phyloP scores from a whole-genome alignment of 768 basidiomycete species.

The Rubroboletus satanas region DNA sequence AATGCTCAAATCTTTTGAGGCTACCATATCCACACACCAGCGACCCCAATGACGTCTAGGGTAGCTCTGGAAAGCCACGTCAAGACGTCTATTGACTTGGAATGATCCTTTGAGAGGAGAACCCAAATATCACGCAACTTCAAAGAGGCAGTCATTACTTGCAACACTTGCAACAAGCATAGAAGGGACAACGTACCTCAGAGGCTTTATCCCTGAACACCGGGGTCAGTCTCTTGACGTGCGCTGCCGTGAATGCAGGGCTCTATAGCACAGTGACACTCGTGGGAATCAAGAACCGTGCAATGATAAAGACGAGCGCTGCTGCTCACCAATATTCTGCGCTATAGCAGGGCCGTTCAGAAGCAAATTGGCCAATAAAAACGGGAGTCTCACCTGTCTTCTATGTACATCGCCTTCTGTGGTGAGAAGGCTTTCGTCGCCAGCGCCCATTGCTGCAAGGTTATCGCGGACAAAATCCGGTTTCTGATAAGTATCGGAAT shows the following conservation, averaged over 20 bases:
- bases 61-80: conserved; percentile 65
- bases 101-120: conserved; percentile 19
- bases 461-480: conserved; percentile 53
- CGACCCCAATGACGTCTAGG: conserved; percentile 73
- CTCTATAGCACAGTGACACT: conserved; percentile 27
- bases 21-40: conserved; percentile 37
- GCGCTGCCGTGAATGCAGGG: conserved; percentile 49
- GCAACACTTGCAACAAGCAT: not conserved
- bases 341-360: conserved; percentile 31
- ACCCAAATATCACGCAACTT: conserved; percentile 49
- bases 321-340: conserved; percentile 47
- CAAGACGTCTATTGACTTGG: conserved; percentile 49
- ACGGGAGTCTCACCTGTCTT: conserved; percentile 38
- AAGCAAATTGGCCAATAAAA: not conserved
- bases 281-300: not conserved
- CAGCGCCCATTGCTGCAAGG: conserved; percentile 49
- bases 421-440: conserved; percentile 46
- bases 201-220: conserved; percentile 58
- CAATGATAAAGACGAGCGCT: not conserved
- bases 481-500: conserved; percentile 58
- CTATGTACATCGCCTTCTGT: conserved; percentile 55
- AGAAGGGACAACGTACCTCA: conserved; percentile 35
- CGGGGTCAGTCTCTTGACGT: conserved; percentile 48
- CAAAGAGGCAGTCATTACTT: not conserved
- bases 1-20: not conserved